Base-by-base conservation (phyloP, 495 filamentous ascomycete genomes). In the Bombardia bombarda region DNA sequence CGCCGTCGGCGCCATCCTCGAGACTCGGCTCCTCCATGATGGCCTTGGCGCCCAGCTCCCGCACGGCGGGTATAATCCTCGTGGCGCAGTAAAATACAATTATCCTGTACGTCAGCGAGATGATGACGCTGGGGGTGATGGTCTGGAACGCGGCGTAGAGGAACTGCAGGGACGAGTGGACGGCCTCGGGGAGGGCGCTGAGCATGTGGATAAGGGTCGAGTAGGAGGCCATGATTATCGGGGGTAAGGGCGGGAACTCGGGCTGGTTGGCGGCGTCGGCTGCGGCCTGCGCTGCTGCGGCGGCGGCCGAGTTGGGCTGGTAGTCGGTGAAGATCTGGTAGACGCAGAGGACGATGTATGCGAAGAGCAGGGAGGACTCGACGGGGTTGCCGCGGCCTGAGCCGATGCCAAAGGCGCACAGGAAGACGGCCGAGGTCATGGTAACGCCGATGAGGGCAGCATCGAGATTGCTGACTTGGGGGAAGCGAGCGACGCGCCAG, bases 301-400 rank as follows among this genome's bases (percentile, higher is more conserved):
- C 62, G 1, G 74, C 73, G 32, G 73, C 68, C 12, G 76, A 58
- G 3, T 84, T 87, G 7, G 89, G 89, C 51, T 87, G 77, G 64
- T 96, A 98, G 59, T 98, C 92, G 32, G 92, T 98, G 66, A 98
- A 98, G 56, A 96, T 96, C 62, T 98, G 92, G 62, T 98, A 98
- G 58, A 96, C 84, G 70, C 89, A 96, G 47, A 98, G 80, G 10
- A 94, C 90, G 42, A 95, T 79, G 62, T 98, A 98, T 56, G 92
- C 90, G 58, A 98, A 96, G 25, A 98, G 77, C 17, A 98, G 73
- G 13, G 90, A 95, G 53, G 86, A 93, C 65, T 98, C 92, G 28
- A 98, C 87, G 3, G 90, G 86, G 56, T 96, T 98, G 38, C 92
- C 92, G 52, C 89, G 83, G 7, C 92, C 92, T 51, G 85, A 92